Percentiles rank a stretch among this genome's conserved stretches.
phyloP scores from a whole-genome alignment of 1,284 basidiomycete species.

The Cryptococcus hybrid region DNA sequence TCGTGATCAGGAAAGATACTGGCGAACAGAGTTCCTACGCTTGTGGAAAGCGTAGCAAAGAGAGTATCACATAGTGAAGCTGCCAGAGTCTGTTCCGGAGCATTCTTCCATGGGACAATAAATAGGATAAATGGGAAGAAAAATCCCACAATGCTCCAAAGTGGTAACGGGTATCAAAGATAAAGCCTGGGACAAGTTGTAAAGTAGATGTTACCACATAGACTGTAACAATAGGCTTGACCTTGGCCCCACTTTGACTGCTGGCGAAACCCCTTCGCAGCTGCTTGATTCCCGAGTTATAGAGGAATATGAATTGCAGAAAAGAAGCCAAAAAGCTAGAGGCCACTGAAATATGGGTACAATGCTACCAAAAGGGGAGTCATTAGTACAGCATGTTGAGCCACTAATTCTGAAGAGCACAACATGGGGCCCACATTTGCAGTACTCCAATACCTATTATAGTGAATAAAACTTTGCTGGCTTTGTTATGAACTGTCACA shows the following conservation, averaged over 20 bases:
- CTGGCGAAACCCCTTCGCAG: conserved; percentile 22
- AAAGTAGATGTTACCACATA: conserved; percentile 24
- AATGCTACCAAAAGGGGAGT: conserved; percentile 11
- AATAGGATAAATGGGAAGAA: conserved; percentile 31
- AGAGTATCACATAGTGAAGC: conserved; percentile 25
- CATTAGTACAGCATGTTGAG: neutral
- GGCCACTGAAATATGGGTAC: conserved; percentile 33
- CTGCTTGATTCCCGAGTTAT: conserved; percentile 20
- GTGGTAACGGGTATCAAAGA: conserved; percentile 31
- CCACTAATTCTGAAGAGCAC: no score
- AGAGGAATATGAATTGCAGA: conserved; percentile 29
- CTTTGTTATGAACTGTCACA: conserved; percentile 15
- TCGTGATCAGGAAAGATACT: no score
- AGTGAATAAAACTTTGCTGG: conserved; percentile 27
- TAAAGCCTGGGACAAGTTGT: conserved; percentile 28
- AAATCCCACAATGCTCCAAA: conserved; percentile 39
- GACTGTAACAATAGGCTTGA: conserved; percentile 26
- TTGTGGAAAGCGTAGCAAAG: conserved; percentile 4
- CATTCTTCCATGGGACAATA: conserved; percentile 19
- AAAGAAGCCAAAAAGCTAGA: conserved; percentile 22
- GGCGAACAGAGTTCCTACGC: neutral
- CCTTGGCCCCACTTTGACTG: conserved; percentile 10
- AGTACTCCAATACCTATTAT: conserved; percentile 23
- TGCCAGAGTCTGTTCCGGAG: conserved; percentile 27
- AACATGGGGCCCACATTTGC: conserved; percentile 22